A percentile compares a stretch with the other conserved stretches of the same genome.
These are phyloP conservation scores for Chlorella ohadii DNA, from an alignment of 139 green algal genomes.

Conservation along the genomic window DNA sequence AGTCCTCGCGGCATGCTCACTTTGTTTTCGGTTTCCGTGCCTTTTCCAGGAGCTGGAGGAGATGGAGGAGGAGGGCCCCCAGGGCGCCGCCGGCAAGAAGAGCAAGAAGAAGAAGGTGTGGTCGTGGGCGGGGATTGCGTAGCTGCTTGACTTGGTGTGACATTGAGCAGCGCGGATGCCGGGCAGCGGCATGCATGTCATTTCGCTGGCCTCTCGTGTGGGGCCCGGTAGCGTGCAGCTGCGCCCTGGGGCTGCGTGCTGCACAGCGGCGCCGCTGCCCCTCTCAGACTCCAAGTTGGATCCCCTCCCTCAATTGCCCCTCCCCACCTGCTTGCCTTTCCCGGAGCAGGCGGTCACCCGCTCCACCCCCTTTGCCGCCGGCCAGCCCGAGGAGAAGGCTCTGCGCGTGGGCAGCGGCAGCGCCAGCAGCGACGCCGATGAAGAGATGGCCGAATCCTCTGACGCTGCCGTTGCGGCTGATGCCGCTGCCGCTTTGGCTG, in stretches of 20 bases:
- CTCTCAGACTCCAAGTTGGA: no score
- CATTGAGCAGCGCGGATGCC: no score
- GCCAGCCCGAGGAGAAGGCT: slow-evolving; percentile 31
- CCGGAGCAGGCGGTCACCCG: slow-evolving; percentile 1
- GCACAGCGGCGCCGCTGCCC: no score
- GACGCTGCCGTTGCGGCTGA: neutral
- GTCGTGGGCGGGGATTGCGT: neutral
- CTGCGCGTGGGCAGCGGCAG: neutral
- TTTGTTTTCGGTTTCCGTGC: no score
- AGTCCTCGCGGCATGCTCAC: no score
- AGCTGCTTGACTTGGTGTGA: no score
- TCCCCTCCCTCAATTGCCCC: neutral
- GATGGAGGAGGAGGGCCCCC: slow-evolving; percentile 7
- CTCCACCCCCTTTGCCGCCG: slow-evolving; percentile 25
- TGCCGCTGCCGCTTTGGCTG: neutral
- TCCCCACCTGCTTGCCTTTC: neutral
- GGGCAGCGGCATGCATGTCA: no score
- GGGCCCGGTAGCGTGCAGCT: no score
- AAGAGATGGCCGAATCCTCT: neutral
- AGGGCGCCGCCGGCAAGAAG: neutral
- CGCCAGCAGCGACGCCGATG: neutral
- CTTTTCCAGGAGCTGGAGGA: slow-evolving; percentile 31
- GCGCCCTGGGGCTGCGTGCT: no score
- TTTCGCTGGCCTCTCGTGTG: no score
- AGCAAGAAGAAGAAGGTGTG: slow-evolving; percentile 47